Evolutionary conservation across 1,139 yeast genomes (phyloP).

Genomic region (Candida sp.): DNA sequence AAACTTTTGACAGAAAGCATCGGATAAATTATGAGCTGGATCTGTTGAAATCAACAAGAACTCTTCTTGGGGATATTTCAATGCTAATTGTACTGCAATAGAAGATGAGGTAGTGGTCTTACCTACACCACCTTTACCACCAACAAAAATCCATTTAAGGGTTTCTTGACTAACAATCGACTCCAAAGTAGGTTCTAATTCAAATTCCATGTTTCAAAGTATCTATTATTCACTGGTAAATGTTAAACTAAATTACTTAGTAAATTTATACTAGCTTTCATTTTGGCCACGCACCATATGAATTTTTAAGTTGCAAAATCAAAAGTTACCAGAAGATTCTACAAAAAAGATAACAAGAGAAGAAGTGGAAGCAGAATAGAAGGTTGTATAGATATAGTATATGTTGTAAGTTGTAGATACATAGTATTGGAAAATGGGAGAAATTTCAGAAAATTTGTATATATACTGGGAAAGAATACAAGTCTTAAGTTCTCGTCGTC

Average conservation of each 20-base stretch:
- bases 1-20: conserved; percentile 97
- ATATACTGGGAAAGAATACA: too few relatives aligned
- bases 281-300: background rate
- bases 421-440: too few relatives aligned
- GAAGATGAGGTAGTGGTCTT: conserved; percentile 97
- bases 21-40: conserved; percentile 96
- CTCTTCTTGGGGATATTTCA: conserved; percentile 75
- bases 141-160: conserved; percentile 95
- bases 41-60: conserved; percentile 92
- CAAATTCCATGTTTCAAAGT: conserved; percentile 34
- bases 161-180: conserved; percentile 64
- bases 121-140: conserved; percentile 99
- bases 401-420: too few relatives aligned
- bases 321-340: background rate
- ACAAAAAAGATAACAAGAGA: background rate
- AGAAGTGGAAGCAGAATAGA: background rate
- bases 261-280: too few relatives aligned
- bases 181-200: conserved; percentile 64
- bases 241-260: too few relatives aligned
- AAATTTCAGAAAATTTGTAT: too few relatives aligned
- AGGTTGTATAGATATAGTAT: too few relatives aligned
- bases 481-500: too few relatives aligned
- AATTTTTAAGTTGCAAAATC: background rate
- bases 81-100: conserved; percentile 84
- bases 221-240: background rate